phyloP scores from a whole-genome alignment of 2,329 filamentous ascomycete species.

The Neopestalotiopsis rosae region DNA sequence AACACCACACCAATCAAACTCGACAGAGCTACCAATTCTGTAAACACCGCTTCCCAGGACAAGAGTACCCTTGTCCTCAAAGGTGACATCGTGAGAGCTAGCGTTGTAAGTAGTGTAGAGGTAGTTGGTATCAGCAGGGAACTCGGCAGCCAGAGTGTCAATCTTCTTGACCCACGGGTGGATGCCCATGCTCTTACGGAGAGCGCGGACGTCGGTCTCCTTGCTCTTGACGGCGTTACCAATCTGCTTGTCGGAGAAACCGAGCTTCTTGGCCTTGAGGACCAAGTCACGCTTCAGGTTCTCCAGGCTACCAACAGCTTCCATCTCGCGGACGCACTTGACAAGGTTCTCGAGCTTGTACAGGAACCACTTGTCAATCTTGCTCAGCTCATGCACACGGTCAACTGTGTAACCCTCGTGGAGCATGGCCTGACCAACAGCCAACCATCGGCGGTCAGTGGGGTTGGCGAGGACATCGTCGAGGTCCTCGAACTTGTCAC shows the following conservation, averaged over 20 bases:
- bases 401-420: slow-evolving; percentile 96
- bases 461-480: slow-evolving; percentile 91
- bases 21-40: slow-evolving; percentile 95
- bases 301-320: slow-evolving; percentile 81
- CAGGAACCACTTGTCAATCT: slow-evolving; percentile 99
- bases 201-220: slow-evolving; percentile 88
- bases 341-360: slow-evolving; percentile 98
- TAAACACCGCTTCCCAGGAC: slow-evolving; percentile 96
- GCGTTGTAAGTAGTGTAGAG: slow-evolving; percentile 98
- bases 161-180: slow-evolving; percentile 98
- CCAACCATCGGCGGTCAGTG: slow-evolving; percentile 95
- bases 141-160: slow-evolving; percentile 95
- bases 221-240: slow-evolving; percentile 82
- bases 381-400: slow-evolving; percentile 88
- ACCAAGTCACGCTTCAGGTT: slow-evolving; percentile 88
- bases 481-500: slow-evolving; percentile 90
- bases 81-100: slow-evolving; percentile 88
- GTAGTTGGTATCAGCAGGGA: slow-evolving; percentile 94
- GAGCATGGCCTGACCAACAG: slow-evolving; percentile 96
- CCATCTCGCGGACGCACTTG: slow-evolving; percentile 83
- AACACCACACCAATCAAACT: slow-evolving; percentile 98
- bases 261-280: slow-evolving; percentile 92
- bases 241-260: slow-evolving; percentile 97
- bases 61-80: slow-evolving; percentile 89
- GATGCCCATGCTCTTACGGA: slow-evolving; percentile 85